Evolutionary conservation across 2,329 filamentous ascomycete genomes (phyloP), one percentile per base, ranked within the genome.

Genomic region (Aspergillus texensis): DNA sequence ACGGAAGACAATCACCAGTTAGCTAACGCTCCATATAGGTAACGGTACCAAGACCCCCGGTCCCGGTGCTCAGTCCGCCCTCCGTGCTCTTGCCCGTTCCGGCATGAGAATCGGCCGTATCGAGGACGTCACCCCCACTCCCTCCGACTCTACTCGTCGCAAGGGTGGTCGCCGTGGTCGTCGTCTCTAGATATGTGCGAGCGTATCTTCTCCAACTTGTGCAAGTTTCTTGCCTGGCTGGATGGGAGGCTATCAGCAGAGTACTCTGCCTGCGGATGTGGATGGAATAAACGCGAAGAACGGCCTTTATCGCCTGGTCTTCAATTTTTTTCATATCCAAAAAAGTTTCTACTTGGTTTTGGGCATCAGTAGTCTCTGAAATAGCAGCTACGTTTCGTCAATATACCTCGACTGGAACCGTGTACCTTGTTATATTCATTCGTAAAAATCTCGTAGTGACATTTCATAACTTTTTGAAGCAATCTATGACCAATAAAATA

Each of bases 141-240:
- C 96, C 77, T 99, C 95, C 84, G 95, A 99, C 86, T 97, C 93
- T 83, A 99, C 95, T 80, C 92, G 95, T 86, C 94, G 94, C 88
- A 99, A 99, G 93, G 95, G 95, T 88, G 95, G 95, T 97, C 94
- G 95, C 86, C 94, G 95, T 92, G 95, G 95, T 98, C 95, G 95
- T 87, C 94, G 95, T 97, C 92, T 99, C 85, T 99, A 87, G 92
- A 84, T 82, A 78, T 80, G 70, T 81, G 74, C 73, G 71, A 65
- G 68, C 64, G 30, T 65, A 68, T 68, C 71, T 70, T 66, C 66
- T 72, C 67, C 69, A 62, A 65, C 65, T 68, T 61, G 56, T 70
- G 67, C 70, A 69, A 66, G 59, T 60, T 66, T 57, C 65, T 66
- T 76, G 69, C 68, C 65, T 73, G 67, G 71, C 66, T 75, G 74